Base-by-base conservation (phyloP, 345 rosid genomes). In the Salix arbutifolia region DNA sequence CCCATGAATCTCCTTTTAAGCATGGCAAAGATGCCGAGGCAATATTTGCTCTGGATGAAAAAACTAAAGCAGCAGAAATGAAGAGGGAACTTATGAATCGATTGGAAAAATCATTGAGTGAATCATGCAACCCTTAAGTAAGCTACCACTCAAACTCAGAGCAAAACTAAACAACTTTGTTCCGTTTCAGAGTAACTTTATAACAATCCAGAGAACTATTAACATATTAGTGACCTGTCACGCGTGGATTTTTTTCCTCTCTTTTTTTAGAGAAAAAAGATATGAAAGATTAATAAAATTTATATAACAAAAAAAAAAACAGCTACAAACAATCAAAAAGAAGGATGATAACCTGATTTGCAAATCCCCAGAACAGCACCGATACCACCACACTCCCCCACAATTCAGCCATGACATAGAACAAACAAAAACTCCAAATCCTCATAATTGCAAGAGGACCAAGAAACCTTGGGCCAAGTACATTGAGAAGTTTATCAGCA, bases 361-460 rank as follows among this genome's bases (percentile, higher is more conserved):
- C 99, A 69, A 93, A 90, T 12, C 99, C 99, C 99, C 99, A 95
- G 73, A 95, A 95, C 40, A 95, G 91, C 82, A 95, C 99, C 28
- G 99, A 95, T 76, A 95, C 72, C 52, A 95, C 99, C 42, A 95
- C 99, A 44, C 99, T 95, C 28, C 99, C 99, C 97, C 99, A 95
- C 83, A 93, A 90, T 83, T 95, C 99, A 83, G 97, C 99, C 99
- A 95, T 95, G 76, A 95, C 99, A 87, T 95, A 95, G 81, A 95
- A 95, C 89, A 95, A 85, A 84, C 97, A 93, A 87, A 93, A 95
- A 68, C 89, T 88, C 99, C 99, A 95, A 83, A 91, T 95, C 91
- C 99, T 86, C 91, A 95, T 1, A 68, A 94, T 94, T 3, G 99
- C 99, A 53, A 94, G 90, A 31, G 99, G 99, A 68, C 99, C 99